Percentiles rank a stretch among this genome's conserved stretches.
Conservation (phyloP, 441 rosid genomes). For the Bruguiera hainesii region DNA sequence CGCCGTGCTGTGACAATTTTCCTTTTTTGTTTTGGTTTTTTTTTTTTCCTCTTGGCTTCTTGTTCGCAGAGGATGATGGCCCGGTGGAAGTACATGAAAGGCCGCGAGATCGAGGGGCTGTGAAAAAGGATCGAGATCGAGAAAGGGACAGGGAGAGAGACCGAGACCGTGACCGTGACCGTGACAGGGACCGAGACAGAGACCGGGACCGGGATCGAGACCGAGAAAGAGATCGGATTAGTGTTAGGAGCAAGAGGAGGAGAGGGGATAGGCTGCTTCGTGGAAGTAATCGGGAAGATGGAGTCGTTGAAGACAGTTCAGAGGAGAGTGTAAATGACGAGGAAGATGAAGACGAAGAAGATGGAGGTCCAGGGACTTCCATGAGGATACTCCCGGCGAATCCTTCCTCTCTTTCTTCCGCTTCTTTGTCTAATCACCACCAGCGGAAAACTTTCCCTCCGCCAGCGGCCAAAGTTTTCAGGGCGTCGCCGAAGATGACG, state of each 20-base stretch:
- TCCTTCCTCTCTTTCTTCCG: conserved; percentile 47
- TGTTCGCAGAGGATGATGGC: conserved; percentile 70
- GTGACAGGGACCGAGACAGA: conserved; percentile 46
- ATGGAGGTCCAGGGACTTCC: conserved; percentile 30
- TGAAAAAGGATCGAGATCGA: conserved; percentile 49
- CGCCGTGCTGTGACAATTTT: not conserved
- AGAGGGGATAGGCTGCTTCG: conserved; percentile 70
- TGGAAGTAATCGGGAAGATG: conserved; percentile 71
- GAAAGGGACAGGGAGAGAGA: conserved; percentile 62
- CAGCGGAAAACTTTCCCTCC: conserved; percentile 65
- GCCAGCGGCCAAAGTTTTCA: conserved; percentile 54
- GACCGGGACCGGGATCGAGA: conserved; percentile 62
- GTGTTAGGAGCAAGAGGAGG: conserved; percentile 59
- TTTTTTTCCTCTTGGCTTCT: not conserved
- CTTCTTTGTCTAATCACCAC: conserved; percentile 50
- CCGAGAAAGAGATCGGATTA: conserved; percentile 56
- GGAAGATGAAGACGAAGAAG: conserved; percentile 63
- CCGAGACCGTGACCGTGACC: conserved; percentile 63
- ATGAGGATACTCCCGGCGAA: conserved; percentile 77
- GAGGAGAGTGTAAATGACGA: conserved; percentile 89
- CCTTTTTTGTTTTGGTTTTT: conserved; percentile 13
- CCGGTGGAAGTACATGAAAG: conserved; percentile 73
- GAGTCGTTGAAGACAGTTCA: conserved; percentile 58
- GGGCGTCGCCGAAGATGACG: conserved; percentile 31
- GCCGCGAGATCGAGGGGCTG: conserved; percentile 79